These are phyloP conservation scores for Diaporthe amygdali DNA, from an alignment of 2,329 filamentous ascomycete genomes.

Conservation along the genomic window DNA sequence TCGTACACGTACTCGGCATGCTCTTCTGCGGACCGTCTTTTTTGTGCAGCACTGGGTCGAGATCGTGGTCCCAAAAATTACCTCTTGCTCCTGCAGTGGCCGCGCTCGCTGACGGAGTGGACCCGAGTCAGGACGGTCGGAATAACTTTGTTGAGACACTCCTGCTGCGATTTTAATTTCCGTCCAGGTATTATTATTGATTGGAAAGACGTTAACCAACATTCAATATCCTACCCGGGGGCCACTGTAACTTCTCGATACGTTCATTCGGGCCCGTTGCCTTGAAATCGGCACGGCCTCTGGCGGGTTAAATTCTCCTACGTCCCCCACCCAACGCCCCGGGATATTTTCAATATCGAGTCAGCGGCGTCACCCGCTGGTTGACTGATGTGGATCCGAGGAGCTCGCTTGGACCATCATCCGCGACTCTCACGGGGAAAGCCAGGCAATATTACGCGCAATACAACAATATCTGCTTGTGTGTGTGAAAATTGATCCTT, in stretches of 20 bases:
- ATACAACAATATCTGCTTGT: neutral
- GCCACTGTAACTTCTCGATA: neutral
- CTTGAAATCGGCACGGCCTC: constrained; percentile 4
- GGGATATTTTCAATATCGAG: neutral
- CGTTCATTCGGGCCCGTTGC: constrained; percentile 5
- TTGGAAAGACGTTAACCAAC: neutral
- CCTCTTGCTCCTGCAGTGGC: neutral
- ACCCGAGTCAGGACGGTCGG: neutral
- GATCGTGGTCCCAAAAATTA: neutral
- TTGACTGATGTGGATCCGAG: constrained; percentile 1
- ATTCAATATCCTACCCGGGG: neutral
- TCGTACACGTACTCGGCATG: neutral
- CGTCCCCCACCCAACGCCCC: constrained; percentile 2
- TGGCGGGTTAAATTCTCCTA: neutral
- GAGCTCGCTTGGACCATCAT: constrained; percentile 7
- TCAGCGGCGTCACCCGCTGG: constrained; percentile 3
- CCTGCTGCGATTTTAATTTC: neutral
- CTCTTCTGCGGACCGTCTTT: constrained; percentile 2
- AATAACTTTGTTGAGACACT: neutral
- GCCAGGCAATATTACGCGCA: neutral
- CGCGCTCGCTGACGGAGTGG: neutral
- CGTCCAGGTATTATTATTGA: neutral
- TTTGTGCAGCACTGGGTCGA: neutral
- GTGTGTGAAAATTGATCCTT: neutral
- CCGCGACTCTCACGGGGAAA: neutral